phyloP scores from a whole-genome alignment of 768 basidiomycete genomes.

The Agaricus subrufescens region DNA sequence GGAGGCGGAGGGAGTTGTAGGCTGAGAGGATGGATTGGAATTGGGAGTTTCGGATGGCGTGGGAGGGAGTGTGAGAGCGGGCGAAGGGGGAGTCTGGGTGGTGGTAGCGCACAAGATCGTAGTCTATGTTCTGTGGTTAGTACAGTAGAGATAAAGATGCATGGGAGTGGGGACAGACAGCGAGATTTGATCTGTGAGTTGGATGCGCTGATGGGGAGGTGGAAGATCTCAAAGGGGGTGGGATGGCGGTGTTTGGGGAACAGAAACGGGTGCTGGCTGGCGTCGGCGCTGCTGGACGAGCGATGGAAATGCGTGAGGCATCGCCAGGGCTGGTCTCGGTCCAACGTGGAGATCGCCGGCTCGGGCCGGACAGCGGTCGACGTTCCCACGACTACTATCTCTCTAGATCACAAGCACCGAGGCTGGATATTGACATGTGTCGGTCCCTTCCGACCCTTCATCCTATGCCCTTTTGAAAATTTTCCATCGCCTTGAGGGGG shows the following conservation, averaged over 20 bases:
- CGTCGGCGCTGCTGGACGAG: too few relatives aligned
- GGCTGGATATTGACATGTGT: too few relatives aligned
- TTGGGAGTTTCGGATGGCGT: background rate
- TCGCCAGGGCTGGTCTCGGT: too few relatives aligned
- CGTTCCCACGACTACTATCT: too few relatives aligned
- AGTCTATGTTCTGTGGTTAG: constrained; percentile 39
- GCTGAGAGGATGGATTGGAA: constrained; percentile 43
- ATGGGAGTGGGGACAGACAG: constrained; percentile 40
- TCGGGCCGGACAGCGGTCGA: too few relatives aligned
- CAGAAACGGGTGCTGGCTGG: constrained; percentile 23
- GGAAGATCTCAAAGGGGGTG: constrained; percentile 70
- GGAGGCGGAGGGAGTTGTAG: constrained; percentile 53
- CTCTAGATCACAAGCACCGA: too few relatives aligned
- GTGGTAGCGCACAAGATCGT: constrained; percentile 65
- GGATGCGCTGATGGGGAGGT: constrained; percentile 49
- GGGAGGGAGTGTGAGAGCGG: background rate
- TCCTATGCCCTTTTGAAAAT: too few relatives aligned
- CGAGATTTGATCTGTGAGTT: constrained; percentile 60
- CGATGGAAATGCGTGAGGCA: too few relatives aligned
- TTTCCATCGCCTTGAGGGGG: too few relatives aligned
- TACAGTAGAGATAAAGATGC: background rate
- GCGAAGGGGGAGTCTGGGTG: constrained; percentile 56
- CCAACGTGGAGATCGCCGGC: too few relatives aligned
- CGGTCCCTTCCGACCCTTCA: too few relatives aligned
- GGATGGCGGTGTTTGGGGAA: constrained; percentile 52